Conservation (phyloP, 805 yeast species). For the Nakazawaea holstii region DNA sequence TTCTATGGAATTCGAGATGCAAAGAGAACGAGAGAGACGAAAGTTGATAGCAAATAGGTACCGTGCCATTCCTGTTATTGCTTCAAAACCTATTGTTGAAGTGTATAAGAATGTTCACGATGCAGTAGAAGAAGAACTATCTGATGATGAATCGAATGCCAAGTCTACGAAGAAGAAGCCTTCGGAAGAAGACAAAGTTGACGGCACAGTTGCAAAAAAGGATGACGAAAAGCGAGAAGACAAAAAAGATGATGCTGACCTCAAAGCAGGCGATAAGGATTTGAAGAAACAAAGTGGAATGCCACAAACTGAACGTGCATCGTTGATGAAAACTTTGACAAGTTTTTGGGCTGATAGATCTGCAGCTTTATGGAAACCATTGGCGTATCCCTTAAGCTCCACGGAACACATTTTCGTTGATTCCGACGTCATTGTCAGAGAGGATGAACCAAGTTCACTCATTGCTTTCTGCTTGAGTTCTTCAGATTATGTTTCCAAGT, state of each 20-base stretch:
- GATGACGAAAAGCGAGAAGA: neutral
- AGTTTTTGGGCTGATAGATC: constrained; percentile 98
- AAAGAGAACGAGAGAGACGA: constrained; percentile 73
- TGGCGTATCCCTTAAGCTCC: constrained; percentile 73
- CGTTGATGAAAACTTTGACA: constrained; percentile 76
- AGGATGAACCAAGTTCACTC: constrained; percentile 92
- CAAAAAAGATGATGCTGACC: neutral
- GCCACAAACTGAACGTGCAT: constrained; percentile 59
- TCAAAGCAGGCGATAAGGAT: constrained; percentile 12
- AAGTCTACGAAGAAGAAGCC: neutral
- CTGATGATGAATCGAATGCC: constrained; percentile 23
- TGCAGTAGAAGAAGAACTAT: constrained; percentile 61
- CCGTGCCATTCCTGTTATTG: constrained; percentile 64
- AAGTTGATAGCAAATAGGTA: constrained; percentile 54
- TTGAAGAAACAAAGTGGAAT: constrained; percentile 8
- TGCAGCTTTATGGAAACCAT: constrained; percentile 90
- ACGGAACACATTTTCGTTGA: constrained; percentile 92
- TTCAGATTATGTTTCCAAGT: constrained; percentile 57
- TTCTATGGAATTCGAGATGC: constrained; percentile 81
- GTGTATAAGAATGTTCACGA: constrained; percentile 84
- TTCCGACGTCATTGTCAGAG: constrained; percentile 88
- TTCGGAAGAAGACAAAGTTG: constrained; percentile 1
- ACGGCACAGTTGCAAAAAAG: neutral
- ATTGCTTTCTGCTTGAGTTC: constrained; percentile 90
- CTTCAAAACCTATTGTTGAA: constrained; percentile 84